phyloP scores from a whole-genome alignment of 1,284 basidiomycete species.

The Laetiporus sulphureus region DNA sequence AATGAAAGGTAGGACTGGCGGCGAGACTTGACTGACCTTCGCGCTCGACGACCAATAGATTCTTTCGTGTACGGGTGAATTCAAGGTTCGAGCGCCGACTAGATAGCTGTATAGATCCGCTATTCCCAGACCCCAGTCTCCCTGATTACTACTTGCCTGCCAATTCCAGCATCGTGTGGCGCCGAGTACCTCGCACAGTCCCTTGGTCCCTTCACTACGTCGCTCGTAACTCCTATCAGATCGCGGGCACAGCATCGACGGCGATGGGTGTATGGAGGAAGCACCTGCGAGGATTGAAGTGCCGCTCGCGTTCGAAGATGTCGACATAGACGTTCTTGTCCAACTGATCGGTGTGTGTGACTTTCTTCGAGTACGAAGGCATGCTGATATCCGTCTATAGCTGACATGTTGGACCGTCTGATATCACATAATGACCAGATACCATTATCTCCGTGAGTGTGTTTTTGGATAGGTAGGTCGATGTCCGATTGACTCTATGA shows the following conservation, averaged over 20 bases:
- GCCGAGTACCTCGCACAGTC: no score
- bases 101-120: slow-evolving; percentile 45
- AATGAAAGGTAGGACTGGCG: slow-evolving; percentile 20
- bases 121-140: slow-evolving; percentile 8
- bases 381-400: slow-evolving; percentile 32
- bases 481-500: slow-evolving; percentile 16
- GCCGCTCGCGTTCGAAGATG: slow-evolving; percentile 70
- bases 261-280: slow-evolving; percentile 69
- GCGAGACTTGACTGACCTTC: slow-evolving; percentile 18
- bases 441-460: slow-evolving; percentile 69
- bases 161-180: no score
- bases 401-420: slow-evolving; percentile 90
- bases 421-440: slow-evolving; percentile 93
- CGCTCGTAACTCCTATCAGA: background rate
- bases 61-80: slow-evolving; percentile 20
- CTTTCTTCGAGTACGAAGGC: background rate
- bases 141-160: no score
- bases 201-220: background rate
- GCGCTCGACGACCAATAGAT: slow-evolving; percentile 14
- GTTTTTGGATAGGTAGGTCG: slow-evolving; percentile 14
- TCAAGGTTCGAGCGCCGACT: slow-evolving; percentile 47
- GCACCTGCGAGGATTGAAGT: slow-evolving; percentile 66
- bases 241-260: slow-evolving; percentile 21
- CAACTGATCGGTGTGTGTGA: slow-evolving; percentile 69
- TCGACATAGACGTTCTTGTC: slow-evolving; percentile 74